These are phyloP conservation scores for Tricholoma furcatifolium DNA, from an alignment of 768 basidiomycete species.

Conservation along the genomic window DNA sequence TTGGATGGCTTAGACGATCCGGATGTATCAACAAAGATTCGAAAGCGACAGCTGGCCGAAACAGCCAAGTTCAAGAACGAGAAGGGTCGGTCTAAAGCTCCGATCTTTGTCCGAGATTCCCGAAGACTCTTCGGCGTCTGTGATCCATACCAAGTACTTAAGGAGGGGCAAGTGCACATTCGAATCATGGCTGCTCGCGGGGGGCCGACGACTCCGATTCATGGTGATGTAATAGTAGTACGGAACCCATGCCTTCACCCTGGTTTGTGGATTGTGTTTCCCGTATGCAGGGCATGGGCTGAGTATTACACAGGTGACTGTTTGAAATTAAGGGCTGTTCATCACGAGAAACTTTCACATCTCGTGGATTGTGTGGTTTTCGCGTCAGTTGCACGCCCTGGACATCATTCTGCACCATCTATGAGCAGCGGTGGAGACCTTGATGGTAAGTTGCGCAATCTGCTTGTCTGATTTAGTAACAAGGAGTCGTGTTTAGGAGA, in stretches of 20 bases:
- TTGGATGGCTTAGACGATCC: constrained; percentile 52
- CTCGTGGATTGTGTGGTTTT: constrained; percentile 70
- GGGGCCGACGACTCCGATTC: constrained; percentile 54
- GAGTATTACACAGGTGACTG: constrained; percentile 47
- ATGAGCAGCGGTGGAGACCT: constrained; percentile 73
- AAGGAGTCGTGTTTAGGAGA: constrained; percentile 40
- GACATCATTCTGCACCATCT: constrained; percentile 60
- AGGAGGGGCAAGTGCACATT: constrained; percentile 64
- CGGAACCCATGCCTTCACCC: constrained; percentile 72
- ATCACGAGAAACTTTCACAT: constrained; percentile 48
- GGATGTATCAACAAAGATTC: constrained; percentile 39
- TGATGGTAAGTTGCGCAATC: constrained; percentile 37
- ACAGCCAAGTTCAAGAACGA: constrained; percentile 51
- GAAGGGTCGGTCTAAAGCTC: constrained; percentile 46
- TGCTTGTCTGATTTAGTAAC: not conserved
- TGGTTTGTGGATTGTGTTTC: constrained; percentile 30
- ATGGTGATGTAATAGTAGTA: constrained; percentile 62
- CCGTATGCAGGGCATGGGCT: not conserved
- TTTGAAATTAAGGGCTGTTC: constrained; percentile 59
- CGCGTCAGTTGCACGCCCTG: constrained; percentile 53
- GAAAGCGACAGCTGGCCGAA: constrained; percentile 46
- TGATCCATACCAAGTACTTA: constrained; percentile 61
- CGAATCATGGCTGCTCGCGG: constrained; percentile 51
- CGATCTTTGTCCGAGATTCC: constrained; percentile 63
- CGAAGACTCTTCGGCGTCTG: constrained; percentile 66